Evolutionary conservation across 495 filamentous ascomycete species (phyloP).

Genomic region (Aspergillus heteromorphus): DNA sequence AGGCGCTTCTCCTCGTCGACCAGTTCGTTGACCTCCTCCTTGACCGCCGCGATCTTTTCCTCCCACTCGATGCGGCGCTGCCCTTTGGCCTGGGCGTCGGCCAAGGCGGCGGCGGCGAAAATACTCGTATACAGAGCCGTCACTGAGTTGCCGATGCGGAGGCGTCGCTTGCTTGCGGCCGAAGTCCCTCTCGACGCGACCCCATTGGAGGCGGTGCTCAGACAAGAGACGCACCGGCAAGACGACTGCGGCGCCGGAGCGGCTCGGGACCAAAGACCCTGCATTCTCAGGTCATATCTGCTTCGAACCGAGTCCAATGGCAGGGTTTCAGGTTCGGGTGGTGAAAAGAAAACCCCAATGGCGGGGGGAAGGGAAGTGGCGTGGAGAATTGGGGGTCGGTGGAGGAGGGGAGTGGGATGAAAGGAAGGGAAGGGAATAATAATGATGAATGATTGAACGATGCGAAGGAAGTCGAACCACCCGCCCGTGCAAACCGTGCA

Average conservation of each 20-base stretch:
- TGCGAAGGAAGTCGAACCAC: neutral
- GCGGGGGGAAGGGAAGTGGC: neutral
- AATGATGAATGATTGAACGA: too few species aligned
- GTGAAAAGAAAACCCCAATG: too few species aligned
- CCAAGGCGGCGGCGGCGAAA: conserved; percentile 63
- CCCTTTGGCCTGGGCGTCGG: conserved; percentile 60
- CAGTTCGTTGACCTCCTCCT: conserved; percentile 39
- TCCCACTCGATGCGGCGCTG: conserved; percentile 60
- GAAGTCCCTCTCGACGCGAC: conserved; percentile 49
- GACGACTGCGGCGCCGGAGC: conserved; percentile 52
- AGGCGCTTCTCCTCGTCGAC: conserved; percentile 39
- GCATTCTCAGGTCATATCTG: conserved; percentile 53
- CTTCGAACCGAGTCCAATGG: neutral
- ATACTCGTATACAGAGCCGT: conserved; percentile 69
- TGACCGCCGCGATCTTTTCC: conserved; percentile 44
- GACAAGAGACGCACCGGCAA: conserved; percentile 61
- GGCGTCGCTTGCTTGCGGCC: conserved; percentile 45
- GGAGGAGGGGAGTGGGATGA: conserved; percentile 17
- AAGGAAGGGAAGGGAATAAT: neutral
- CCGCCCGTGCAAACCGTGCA: conserved; percentile 16
- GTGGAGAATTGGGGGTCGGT: conserved; percentile 7
- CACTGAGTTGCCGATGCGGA: conserved; percentile 56
- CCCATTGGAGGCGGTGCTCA: conserved; percentile 47
- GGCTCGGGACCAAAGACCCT: conserved; percentile 65
- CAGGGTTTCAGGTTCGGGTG: too few species aligned